Conservation (phyloP, 108 stramenopile genomes). For the Mayamaea pseudoterrestris region DNA sequence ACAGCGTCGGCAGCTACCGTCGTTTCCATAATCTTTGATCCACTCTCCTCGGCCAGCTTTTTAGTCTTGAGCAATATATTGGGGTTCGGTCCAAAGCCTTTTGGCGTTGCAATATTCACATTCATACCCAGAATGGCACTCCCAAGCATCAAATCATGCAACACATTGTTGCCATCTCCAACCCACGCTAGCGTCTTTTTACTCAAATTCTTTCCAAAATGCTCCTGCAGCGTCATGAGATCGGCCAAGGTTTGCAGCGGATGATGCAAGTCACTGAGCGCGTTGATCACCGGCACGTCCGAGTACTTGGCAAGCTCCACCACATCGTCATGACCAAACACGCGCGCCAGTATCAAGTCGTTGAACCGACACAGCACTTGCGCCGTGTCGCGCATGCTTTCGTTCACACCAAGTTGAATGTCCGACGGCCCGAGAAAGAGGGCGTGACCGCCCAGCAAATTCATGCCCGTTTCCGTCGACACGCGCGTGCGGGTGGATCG, state of each 20-base stretch:
- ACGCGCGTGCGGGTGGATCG: conserved; percentile 93
- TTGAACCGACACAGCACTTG: conserved; percentile 89
- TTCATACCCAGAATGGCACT: conserved; percentile 86
- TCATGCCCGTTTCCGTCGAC: conserved; percentile 93
- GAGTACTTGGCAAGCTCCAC: conserved; percentile 71
- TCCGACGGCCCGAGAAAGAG: conserved; percentile 91
- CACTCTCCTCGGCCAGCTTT: conserved; percentile 45
- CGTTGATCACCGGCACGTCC: conserved; percentile 92
- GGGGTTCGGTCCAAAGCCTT: conserved; percentile 78
- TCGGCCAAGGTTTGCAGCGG: conserved; percentile 97
- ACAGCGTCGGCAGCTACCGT: conserved; percentile 80
- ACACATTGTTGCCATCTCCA: conserved; percentile 97
- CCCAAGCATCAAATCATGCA: conserved; percentile 93
- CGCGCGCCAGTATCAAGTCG: conserved; percentile 84
- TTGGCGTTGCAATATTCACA: conserved; percentile 87
- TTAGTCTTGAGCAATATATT: conserved; percentile 46
- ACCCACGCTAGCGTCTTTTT: conserved; percentile 94
- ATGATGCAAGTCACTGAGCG: conserved; percentile 90
- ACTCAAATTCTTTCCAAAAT: conserved; percentile 60
- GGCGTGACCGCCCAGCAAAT: conserved; percentile 83
- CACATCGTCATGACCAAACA: conserved; percentile 78
- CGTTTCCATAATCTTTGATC: conserved; percentile 41
- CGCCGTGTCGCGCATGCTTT: conserved; percentile 87
- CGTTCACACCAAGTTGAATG: conserved; percentile 94
- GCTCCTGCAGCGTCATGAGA: conserved; percentile 89